phyloP scores from a whole-genome alignment of 805 yeast genomes.

The Hanseniaspora jakobsenii region DNA sequence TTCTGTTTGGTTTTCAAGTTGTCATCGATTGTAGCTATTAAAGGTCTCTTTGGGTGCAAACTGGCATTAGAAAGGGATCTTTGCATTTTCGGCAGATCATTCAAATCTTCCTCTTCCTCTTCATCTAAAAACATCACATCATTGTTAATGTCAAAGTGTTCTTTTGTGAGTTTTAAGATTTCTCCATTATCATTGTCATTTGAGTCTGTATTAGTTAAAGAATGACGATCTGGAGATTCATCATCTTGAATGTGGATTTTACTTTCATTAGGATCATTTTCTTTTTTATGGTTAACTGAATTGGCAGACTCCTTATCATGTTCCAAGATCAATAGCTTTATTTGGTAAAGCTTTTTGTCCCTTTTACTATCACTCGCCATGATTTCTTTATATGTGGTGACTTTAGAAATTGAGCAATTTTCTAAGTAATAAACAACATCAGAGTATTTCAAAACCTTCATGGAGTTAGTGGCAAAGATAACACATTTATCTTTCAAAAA shows the following conservation, averaged over 20 bases:
- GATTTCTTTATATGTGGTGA: constrained; percentile 42
- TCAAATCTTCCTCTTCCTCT: constrained; percentile 1
- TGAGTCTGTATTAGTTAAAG: constrained; percentile 3
- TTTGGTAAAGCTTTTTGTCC: constrained; percentile 25
- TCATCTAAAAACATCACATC: constrained; percentile 1
- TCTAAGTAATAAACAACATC: constrained; percentile 49
- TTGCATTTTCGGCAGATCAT: constrained; percentile 16
- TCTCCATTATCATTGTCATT: not conserved
- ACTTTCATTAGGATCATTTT: not conserved
- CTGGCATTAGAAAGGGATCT: constrained; percentile 59
- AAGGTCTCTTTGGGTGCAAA: constrained; percentile 34
- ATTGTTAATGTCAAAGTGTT: too few relatives aligned
- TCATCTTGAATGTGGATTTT: too few relatives aligned
- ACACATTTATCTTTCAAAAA: constrained; percentile 41
- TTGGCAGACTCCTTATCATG: constrained; percentile 24
- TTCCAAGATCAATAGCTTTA: constrained; percentile 26
- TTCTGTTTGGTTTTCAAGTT: constrained; percentile 35
- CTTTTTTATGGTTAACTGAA: constrained; percentile 18
- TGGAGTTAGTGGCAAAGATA: constrained; percentile 47
- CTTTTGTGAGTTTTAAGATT: constrained; percentile 15
- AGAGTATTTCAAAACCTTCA: constrained; percentile 45
- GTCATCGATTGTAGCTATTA: constrained; percentile 22
- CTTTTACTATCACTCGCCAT: constrained; percentile 26
- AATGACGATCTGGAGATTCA: constrained; percentile 16
- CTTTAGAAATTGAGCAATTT: constrained; percentile 43